A percentile compares a stretch with the other conserved stretches of the same genome.
Conservation (phyloP, 768 basidiomycete species). For the Boletus patriciae region DNA sequence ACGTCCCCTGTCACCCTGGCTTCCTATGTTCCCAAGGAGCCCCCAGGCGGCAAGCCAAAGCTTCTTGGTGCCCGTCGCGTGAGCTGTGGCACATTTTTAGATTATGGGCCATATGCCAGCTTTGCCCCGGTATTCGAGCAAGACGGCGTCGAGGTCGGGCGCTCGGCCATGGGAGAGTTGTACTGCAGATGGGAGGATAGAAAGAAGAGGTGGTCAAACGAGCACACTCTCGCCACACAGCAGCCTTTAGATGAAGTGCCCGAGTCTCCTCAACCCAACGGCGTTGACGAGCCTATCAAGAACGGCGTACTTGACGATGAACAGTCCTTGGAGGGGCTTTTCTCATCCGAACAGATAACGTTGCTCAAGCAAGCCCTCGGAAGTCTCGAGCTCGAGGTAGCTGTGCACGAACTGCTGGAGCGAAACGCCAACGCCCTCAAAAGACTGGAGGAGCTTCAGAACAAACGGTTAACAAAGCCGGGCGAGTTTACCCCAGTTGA, state of each 20-base stretch:
- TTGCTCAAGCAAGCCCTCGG: conserved; percentile 60
- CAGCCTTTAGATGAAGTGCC: not conserved
- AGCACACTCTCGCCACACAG: conserved; percentile 11
- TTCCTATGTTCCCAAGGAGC: conserved; percentile 51
- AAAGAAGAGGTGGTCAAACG: conserved; percentile 32
- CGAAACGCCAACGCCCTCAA: conserved; percentile 63
- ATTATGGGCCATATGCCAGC: conserved; percentile 73
- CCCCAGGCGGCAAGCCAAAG: conserved; percentile 41
- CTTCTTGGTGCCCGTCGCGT: conserved; percentile 54
- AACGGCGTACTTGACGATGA: conserved; percentile 34
- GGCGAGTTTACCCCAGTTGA: conserved; percentile 50
- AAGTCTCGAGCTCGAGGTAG: conserved; percentile 63
- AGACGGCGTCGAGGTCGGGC: conserved; percentile 70
- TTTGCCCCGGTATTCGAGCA: conserved; percentile 83
- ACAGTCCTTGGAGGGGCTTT: conserved; percentile 49
- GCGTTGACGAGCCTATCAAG: conserved; percentile 7
- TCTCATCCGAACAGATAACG: conserved; percentile 55
- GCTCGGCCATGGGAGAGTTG: conserved; percentile 57
- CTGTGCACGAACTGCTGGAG: conserved; percentile 66
- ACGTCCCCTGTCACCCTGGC: conserved; percentile 47
- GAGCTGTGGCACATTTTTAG: conserved; percentile 67
- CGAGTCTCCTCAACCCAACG: conserved; percentile 12
- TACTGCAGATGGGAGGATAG: conserved; percentile 52
- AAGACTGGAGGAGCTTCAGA: conserved; percentile 67
- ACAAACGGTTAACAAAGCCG: conserved; percentile 48